Conservation (phyloP, 169 alveolate species). For the Eimeria sp. region DNA sequence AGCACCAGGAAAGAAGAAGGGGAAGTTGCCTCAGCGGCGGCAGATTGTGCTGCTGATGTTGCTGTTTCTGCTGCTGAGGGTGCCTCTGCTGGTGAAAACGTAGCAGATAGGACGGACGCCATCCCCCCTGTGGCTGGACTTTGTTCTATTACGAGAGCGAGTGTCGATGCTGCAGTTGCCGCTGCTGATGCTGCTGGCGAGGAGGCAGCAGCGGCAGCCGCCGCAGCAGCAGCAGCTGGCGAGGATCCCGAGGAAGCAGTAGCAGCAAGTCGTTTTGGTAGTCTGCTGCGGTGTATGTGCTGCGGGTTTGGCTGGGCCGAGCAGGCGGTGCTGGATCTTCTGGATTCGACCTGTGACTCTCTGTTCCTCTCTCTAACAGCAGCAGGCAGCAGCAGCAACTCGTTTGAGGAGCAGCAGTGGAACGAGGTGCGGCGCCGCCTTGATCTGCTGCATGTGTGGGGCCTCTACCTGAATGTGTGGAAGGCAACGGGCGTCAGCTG, state of each 20-base stretch:
- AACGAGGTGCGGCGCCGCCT: conserved; percentile 40
- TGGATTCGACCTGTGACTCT: background rate
- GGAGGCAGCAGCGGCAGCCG: conserved; percentile 15
- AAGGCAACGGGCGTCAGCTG: conserved; percentile 67
- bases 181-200: conserved; percentile 51
- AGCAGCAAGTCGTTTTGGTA: conserved; percentile 43
- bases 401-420: conserved; percentile 49
- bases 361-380: background rate
- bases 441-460: conserved; percentile 75
- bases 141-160: background rate
- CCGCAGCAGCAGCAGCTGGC: conserved; percentile 43
- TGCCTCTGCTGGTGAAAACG: background rate
- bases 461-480: conserved; percentile 70
- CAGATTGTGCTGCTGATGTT: background rate
- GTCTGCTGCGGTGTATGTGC: conserved; percentile 46
- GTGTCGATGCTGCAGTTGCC: conserved; percentile 36
- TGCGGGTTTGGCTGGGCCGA: conserved; percentile 62
- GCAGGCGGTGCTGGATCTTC: background rate
- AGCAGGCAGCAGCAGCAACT: conserved; percentile 10
- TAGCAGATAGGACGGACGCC: background rate
- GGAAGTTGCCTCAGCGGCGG: conserved; percentile 5
- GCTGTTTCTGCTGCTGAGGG: background rate
- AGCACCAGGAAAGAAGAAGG: background rate
- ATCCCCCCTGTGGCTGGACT: background rate
- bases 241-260: conserved; percentile 55